Evolutionary conservation across 495 filamentous ascomycete genomes (phyloP), one percentile per base, ranked within the genome.

Genomic region (Talaromyces adpressus): DNA sequence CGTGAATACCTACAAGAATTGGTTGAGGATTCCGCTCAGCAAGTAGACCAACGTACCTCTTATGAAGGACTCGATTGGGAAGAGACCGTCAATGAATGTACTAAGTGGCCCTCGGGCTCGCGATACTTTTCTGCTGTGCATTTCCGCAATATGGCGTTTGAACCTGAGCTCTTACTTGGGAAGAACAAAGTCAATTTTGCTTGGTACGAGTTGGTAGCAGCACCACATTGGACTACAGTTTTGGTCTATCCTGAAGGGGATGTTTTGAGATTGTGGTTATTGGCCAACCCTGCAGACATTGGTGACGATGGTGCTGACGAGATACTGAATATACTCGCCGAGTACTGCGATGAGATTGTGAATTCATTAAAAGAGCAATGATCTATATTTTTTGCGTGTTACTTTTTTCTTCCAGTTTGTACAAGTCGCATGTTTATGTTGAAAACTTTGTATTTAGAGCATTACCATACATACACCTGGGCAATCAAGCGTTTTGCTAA

Each of bases 81-180:
- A 16, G 54, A 58, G n/a, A 29, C 27, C 4, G 54, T 58, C 20
- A 32, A 58, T 14, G 3, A 18, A 18, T 58, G 23, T 18, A 58
- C 54, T 6, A 32, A 11, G 3, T 58, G 54, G 54, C 29, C 54
- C 2, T 58, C 54, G 7, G 54, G 54, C 25, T 30, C 54, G 11
- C 54, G 54, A 2, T 58, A 58, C n/a, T 30, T 29, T 27, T 58
- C 54, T 29, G 54, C 54, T 11, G 54, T 58, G 54, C 54, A 58
- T 32, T 58, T 58, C 54, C 54, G 54, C 14, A 58, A 58, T 18
- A 58, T 58, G 54, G 54, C 54, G n/a, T 58, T 58, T 32, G 54
- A 58, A 23, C 54, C 54, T 30, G 54, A 58, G 54, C 27, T 58
- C 20, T 9, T 18, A 9, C 27, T 58, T 8, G 54, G 54, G 14